Percentiles rank a stretch among this genome's conserved stretches.
Evolutionary conservation across 176 grass and related monocot species (phyloP).

Genomic region (Oryza glumipatula): DNA sequence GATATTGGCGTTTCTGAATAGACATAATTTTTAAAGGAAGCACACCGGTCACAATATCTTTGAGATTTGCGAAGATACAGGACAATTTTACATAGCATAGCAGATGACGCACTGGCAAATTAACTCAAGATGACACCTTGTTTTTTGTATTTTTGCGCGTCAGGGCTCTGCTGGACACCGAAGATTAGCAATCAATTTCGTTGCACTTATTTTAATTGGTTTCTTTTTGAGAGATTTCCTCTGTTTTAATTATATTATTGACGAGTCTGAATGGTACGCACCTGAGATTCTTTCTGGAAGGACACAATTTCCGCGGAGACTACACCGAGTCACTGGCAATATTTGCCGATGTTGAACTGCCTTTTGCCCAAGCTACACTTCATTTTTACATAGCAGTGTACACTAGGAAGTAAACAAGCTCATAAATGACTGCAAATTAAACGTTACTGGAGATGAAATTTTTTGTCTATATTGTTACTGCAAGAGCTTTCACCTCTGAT

Average conservation of each 20-base stretch:
- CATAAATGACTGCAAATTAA: not conserved
- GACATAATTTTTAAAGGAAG: not conserved
- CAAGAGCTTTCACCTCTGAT: not conserved
- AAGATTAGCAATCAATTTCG: not conserved
- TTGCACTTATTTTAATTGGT: not conserved
- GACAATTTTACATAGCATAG: not conserved
- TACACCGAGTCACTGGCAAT: not conserved
- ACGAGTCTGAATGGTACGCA: not conserved
- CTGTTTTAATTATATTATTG: not conserved
- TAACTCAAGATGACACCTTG: slow-evolving; percentile 13
- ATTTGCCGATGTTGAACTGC: not conserved
- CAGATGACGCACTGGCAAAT: not conserved
- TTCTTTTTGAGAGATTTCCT: not conserved
- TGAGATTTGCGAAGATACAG: not conserved
- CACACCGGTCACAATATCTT: not conserved
- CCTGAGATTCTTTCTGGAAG: not conserved
- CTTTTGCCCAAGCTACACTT: not conserved
- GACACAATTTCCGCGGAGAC: not conserved
- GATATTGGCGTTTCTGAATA: not conserved
- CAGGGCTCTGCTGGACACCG: not conserved
- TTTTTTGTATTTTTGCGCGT: slow-evolving; percentile 11
- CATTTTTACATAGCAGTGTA: not conserved
- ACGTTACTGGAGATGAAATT: not conserved
- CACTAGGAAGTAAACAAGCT: not conserved
- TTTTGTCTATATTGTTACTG: not conserved